Base-by-base conservation (phyloP, 768 basidiomycete species). In the Rossbeevera mucosa region DNA sequence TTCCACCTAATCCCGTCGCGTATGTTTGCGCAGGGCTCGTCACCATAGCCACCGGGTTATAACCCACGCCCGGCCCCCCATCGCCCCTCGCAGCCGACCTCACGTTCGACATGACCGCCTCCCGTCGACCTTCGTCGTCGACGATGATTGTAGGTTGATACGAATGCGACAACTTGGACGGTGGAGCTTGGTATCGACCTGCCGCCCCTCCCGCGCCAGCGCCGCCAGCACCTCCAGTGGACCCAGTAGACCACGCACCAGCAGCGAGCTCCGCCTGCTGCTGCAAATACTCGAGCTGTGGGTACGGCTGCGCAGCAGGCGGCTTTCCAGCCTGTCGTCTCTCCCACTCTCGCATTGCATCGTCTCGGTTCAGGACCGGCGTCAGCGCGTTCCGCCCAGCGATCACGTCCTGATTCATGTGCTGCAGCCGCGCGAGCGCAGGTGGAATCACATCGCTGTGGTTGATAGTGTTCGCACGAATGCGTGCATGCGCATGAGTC, bases 311-410 rank as follows among this genome's bases (percentile, higher is more conserved):
- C 14, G 83, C 80, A n/a, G 82, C 81, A 12, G 75, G 71, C 1
- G 81, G 77, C 61, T 86, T 87, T 16, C 86, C 90, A 11, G 83
- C 72, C 64, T 93, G 89, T 55, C 94, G 75, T 58, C 93, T 72
- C 71, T 98, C 96, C 95, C 95, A 98, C 71, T 97, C 95, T 40
- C 87, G 82, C 76, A 92, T 88, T 41, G 91, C 88, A 57, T 99
- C 95, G 59, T 98, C 95, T 48, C 95, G 80, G 61, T 95, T 94
- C 58, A 98, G 72, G 26, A 96, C 94, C 2, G 95, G 95, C 13
- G 93, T 96, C 68, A 96, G 68, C 20, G 91, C 88, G 60, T 91
- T 91, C 49, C 91, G 77, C 3, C 64, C 64, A 46, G 74, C 80
- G 58, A 85, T 86, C 62, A 84, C 82, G 68, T 87, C 88, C 70